Conservation (phyloP, 306 rosid genomes). For the Lagenaria siceraria region DNA sequence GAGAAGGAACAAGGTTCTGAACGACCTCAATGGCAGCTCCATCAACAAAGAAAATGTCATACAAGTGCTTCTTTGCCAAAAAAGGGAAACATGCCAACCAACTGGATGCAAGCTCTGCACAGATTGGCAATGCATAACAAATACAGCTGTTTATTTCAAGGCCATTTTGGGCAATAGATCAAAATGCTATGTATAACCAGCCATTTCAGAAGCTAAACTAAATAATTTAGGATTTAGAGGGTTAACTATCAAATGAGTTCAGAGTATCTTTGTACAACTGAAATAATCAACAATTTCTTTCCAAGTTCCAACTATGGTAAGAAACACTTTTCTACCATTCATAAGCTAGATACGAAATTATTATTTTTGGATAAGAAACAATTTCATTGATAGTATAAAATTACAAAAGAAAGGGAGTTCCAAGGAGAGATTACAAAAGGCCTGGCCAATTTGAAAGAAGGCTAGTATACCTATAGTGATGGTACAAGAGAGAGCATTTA, state of each 20-base stretch:
- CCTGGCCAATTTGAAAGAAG: no score
- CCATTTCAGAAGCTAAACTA: background rate
- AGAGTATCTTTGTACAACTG: background rate
- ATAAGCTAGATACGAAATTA: background rate
- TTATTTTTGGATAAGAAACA: background rate
- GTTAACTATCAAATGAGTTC: background rate
- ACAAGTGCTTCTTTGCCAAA: slow-evolving; percentile 51
- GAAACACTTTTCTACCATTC: background rate
- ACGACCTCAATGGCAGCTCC: slow-evolving; percentile 65
- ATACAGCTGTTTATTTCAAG: background rate
- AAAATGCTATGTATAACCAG: background rate
- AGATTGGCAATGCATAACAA: slow-evolving; percentile 12
- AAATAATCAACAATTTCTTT: background rate
- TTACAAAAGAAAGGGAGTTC: no score
- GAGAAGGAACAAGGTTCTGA: slow-evolving; percentile 63
- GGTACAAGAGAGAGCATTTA: background rate
- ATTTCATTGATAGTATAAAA: background rate
- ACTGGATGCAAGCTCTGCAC: slow-evolving; percentile 73
- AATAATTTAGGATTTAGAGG: background rate
- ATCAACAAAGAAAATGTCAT: slow-evolving; percentile 58
- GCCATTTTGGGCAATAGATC: background rate
- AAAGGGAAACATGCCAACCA: slow-evolving; percentile 82
- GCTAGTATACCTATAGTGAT: no score
- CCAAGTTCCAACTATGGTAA: background rate
- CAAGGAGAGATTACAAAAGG: no score